These are phyloP conservation scores for Pycnococcus provasolii DNA, from an alignment of 139 green algal genomes.

Conservation along the genomic window DNA sequence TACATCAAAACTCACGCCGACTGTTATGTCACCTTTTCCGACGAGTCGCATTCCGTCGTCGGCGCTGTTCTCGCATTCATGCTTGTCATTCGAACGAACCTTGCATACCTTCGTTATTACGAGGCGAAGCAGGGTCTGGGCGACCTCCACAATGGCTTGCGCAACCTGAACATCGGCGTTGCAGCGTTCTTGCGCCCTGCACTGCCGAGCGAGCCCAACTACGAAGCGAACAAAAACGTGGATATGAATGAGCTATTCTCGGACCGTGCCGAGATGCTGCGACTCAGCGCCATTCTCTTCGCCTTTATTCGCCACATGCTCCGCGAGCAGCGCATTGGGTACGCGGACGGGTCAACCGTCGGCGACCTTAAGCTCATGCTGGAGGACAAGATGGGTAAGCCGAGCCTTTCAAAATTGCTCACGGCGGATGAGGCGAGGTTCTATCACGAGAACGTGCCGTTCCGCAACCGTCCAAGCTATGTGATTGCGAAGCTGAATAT, in stretches of 20 bases:
- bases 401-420: not conserved
- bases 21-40: slow-evolving; percentile 6
- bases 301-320: slow-evolving; percentile 10
- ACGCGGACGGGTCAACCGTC: not conserved
- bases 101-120: slow-evolving; percentile 17
- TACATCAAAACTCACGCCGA: not conserved
- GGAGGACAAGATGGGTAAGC: slow-evolving; percentile 6
- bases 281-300: slow-evolving; percentile 5
- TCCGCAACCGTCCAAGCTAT: not conserved
- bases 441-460: not conserved
- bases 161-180: slow-evolving; percentile 6
- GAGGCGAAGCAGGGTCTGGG: slow-evolving; percentile 16
- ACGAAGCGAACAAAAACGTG: not conserved
- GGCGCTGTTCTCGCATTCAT: slow-evolving; percentile 16
- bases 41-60: slow-evolving; percentile 5
- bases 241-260: not conserved
- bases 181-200: not conserved
- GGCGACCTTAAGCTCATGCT: slow-evolving; percentile 2
- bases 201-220: slow-evolving; percentile 4
- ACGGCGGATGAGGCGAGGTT: not conserved
- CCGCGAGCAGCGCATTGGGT: slow-evolving; percentile 11
- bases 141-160: not conserved
- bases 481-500: not conserved
- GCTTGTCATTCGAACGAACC: slow-evolving; percentile 14
- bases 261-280: slow-evolving; percentile 12